Evolutionary conservation across 345 rosid genomes (phyloP), one percentile per base, ranked within the genome.

Genomic region (Salix dunnii): DNA sequence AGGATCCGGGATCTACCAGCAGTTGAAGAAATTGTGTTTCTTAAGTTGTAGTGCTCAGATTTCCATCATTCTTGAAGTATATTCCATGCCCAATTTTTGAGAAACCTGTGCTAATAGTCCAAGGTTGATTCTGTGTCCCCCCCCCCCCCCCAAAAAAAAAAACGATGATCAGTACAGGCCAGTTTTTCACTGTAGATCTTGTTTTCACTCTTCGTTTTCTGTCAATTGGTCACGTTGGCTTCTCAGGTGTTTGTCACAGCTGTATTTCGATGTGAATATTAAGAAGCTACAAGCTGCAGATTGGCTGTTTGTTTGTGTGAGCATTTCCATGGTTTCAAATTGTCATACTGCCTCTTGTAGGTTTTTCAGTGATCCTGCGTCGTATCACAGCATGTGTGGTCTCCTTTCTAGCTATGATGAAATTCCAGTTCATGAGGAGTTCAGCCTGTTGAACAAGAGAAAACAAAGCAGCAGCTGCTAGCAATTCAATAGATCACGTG

Each of bases 1-100:
- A 70, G 30, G 36, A 80, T 75, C 17, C 73, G 79, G 18, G 79
- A 70, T 25, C 20, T 75, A 12, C 16, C 76, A 64, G 69, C 76
- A 1, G 10, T 75, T 75, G 79, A 80, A 53, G 82, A 80, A 58
- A 64, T 80, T 65, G 79, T 71, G 72, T 80, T 75, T 35, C 79
- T 80, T 28, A 75, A 71, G 72, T 66, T 80, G 55, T 79, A 79
- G 36, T 33, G 49, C 36, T 25, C 30, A 12, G 13, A 38, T 40
- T 46, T 42, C 51, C 60, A 2, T 35, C 46, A 48, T 65, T 71
- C n/a, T 67, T 3, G 12, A 42, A 28, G 27, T 27, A 27, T 33
- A 3, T 38, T 73, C 2, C 60, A 33, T 21, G 30, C 5, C 27
- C 28, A 20, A 28, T 64, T 43, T 18, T 6, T 42, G 25, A 20